phyloP scores from a whole-genome alignment of 305 asterid genomes.

The Fraxinus platypoda region DNA sequence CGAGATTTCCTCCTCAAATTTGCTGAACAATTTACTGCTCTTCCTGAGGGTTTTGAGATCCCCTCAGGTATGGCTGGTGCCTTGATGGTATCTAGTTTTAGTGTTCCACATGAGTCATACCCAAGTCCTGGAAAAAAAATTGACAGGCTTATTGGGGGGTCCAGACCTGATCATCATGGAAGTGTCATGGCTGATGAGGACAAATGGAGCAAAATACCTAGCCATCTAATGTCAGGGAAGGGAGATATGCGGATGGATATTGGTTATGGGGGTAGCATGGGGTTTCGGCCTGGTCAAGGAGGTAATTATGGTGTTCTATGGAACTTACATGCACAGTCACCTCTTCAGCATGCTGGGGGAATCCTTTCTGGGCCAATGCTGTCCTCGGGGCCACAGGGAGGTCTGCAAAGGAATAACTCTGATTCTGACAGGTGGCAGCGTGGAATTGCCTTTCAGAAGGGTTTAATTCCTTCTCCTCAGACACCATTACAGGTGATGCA shows the following conservation, averaged over 20 bases:
- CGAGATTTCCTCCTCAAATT: conserved; percentile 36
- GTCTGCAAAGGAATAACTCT: background rate
- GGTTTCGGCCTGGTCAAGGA: conserved; percentile 49
- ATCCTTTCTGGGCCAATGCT: conserved; percentile 55
- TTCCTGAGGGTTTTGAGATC: conserved; percentile 34
- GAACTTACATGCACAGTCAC: conserved; percentile 49
- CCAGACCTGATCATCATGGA: conserved; percentile 45
- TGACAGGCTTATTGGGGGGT: conserved; percentile 54
- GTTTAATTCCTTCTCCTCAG: background rate
- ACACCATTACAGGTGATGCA: conserved; percentile 49
- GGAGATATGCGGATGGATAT: conserved; percentile 41
- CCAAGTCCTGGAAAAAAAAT: conserved; percentile 55
- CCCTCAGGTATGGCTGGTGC: conserved; percentile 36
- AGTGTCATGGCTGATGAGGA: conserved; percentile 55
- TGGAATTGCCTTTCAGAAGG: background rate
- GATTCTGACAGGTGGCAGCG: background rate
- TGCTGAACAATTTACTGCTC: conserved; percentile 25
- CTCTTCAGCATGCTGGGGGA: conserved; percentile 45
- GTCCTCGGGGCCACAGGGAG: conserved; percentile 44
- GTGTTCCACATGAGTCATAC: conserved; percentile 38
- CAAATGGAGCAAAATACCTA: conserved; percentile 48
- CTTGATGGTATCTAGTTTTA: conserved; percentile 34
- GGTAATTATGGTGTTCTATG: conserved; percentile 50
- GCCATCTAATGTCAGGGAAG: conserved; percentile 35
- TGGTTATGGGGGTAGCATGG: conserved; percentile 35